Base-by-base conservation (phyloP, 2,329 filamentous ascomycete genomes). In the Rhytidhysteron rufulum region DNA sequence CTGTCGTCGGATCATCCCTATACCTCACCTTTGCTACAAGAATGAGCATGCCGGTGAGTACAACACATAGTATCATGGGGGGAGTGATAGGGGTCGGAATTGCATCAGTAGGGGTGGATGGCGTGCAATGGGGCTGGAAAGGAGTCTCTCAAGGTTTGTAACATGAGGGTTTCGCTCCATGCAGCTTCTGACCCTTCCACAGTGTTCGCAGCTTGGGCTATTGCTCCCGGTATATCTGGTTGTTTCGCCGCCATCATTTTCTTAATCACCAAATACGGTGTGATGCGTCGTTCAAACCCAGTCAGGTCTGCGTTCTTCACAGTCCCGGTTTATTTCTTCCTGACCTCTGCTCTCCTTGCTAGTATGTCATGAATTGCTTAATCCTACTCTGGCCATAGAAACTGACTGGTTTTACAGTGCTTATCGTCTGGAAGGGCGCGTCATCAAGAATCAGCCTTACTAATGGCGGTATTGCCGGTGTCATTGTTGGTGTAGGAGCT, bases 161-260 rank as follows among this genome's bases (percentile, higher is more conserved):
- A n/a, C n/a, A n/a, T n/a, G n/a, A n/a, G n/a, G n/a, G n/a, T n/a
- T n/a, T n/a, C n/a, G n/a, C n/a, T n/a, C n/a, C n/a, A n/a, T n/a
- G n/a, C n/a, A n/a, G n/a, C n/a, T 30, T 29, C 25, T 32, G 16
- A 32, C 30, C 11, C 30, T 7, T 8, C 7, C 30, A 4, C 31
- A 33, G 31, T 27, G 24, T 78, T 80, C 48, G 72, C 80, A 13
- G 78, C 77, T 9, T 80, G 79, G 78, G 70, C 75, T 48, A 78
- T 82, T 45, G 78, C 79, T 2, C 79, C 79, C 1, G 70, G 71
- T 39, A 68, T 82, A 11, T 63, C 79, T 0, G 80, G 66, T 17
- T 39, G 47, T 41, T 82, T 82, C 38, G 77, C 62, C 40, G 66
- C 78, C 31, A 63, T 71, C 54, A 69, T 81, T 57, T 81, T 81